Conservation (phyloP, 2,329 filamentous ascomycete species). For the Cercospora janseana region DNA sequence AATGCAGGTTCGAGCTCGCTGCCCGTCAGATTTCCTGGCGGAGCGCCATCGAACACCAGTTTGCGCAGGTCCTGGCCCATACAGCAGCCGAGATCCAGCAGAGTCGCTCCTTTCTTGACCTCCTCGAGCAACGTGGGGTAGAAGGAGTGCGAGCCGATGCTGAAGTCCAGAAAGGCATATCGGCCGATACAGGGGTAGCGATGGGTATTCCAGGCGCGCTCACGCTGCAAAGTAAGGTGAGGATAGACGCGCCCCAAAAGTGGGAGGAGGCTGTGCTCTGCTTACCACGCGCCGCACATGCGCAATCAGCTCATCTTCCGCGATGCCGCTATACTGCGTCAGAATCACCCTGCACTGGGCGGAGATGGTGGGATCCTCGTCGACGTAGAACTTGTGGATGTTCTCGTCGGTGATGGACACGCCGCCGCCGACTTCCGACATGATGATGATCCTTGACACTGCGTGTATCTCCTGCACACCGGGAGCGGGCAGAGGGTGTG, state of each 20-base stretch:
- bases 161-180: slow-evolving; percentile 24
- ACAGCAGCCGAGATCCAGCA: slow-evolving; percentile 44
- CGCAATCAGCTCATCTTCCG: not conserved
- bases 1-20: slow-evolving; percentile 38
- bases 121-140: slow-evolving; percentile 33
- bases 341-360: slow-evolving; percentile 7
- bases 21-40: slow-evolving; percentile 35
- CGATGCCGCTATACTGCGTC: slow-evolving; percentile 6
- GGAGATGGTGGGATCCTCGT: slow-evolving; percentile 14
- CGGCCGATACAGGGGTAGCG: slow-evolving; percentile 22
- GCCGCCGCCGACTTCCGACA: not conserved
- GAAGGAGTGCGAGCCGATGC: slow-evolving; percentile 22
- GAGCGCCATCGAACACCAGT: slow-evolving; percentile 40
- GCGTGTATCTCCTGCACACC: no score
- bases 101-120: slow-evolving; percentile 34
- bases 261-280: not conserved
- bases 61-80: slow-evolving; percentile 44
- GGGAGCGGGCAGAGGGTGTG: no score
- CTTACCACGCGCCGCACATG: slow-evolving; percentile 5
- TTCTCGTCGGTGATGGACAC: not conserved
- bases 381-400: slow-evolving; percentile 7
- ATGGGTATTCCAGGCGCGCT: slow-evolving; percentile 16
- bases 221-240: slow-evolving; percentile 14
- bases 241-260: not conserved
- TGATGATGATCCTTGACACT: slow-evolving; percentile 1